Percentiles rank a stretch among this genome's conserved stretches.
Evolutionary conservation across 805 yeast genomes (phyloP).

Genomic region (Kluyveromyces starmeri): DNA sequence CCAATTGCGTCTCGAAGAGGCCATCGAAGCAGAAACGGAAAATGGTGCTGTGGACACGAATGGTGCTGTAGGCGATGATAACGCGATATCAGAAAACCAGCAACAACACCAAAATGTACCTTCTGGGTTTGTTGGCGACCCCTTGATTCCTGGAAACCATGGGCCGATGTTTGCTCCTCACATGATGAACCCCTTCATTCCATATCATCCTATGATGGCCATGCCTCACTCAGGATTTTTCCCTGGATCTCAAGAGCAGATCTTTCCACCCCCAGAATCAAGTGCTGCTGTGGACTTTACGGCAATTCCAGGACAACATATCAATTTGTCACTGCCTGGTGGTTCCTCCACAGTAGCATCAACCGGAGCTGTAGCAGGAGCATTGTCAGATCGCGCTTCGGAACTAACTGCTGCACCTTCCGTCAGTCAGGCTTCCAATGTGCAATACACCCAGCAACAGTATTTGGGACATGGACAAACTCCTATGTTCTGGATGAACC

Average conservation of each 20-base stretch:
- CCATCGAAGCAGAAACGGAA: not conserved
- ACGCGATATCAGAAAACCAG: not conserved
- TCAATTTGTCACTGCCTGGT: not conserved
- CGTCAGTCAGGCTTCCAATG: not conserved
- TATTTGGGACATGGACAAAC: not conserved
- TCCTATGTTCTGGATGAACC: conserved; percentile 3
- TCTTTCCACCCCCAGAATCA: conserved; percentile 3
- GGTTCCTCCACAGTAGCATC: not conserved
- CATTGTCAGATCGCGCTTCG: not conserved
- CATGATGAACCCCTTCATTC: conserved; percentile 5
- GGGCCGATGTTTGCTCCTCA: conserved; percentile 3
- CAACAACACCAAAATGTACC: not conserved
- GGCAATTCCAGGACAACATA: conserved; percentile 1
- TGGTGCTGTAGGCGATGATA: not conserved
- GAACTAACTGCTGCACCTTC: not conserved
- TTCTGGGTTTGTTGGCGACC: not conserved
- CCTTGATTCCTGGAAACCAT: not conserved
- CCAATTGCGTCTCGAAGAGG: conserved; percentile 24
- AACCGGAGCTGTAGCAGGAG: not conserved
- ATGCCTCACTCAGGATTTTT: conserved; percentile 4
- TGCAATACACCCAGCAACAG: not conserved
- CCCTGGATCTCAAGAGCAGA: conserved; percentile 2
- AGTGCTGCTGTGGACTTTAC: conserved; percentile 5
- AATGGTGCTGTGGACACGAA: not conserved
- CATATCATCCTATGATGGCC: conserved; percentile 5